These are phyloP conservation scores for Carex kokanica DNA, from an alignment of 176 grass and related monocot species.

Conservation along the genomic window DNA sequence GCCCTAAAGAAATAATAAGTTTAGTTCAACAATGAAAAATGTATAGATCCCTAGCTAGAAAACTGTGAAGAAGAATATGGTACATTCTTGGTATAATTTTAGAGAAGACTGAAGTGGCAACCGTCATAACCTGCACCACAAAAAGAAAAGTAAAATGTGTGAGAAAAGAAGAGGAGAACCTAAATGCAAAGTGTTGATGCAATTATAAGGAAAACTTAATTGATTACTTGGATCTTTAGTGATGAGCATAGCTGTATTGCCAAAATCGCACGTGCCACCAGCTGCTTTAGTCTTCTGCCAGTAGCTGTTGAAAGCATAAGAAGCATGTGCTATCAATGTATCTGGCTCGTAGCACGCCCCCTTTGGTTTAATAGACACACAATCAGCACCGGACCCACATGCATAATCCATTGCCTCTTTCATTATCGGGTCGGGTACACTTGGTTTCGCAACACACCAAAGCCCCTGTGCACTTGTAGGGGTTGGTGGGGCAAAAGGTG, in stretches of 20 bases:
- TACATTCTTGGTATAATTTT: constrained; percentile 20
- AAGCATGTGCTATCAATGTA: constrained; percentile 65
- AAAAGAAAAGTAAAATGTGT: constrained; percentile 10
- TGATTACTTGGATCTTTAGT: constrained; percentile 87
- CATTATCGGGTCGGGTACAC: constrained; percentile 60
- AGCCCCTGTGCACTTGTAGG: background rate
- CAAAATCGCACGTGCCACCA: constrained; percentile 92
- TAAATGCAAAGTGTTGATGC: background rate
- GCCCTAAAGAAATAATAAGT: constrained; percentile 12
- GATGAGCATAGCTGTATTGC: constrained; percentile 72
- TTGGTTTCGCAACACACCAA: constrained; percentile 90
- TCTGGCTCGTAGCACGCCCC: constrained; percentile 66
- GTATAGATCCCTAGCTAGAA: background rate
- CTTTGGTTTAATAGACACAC: constrained; percentile 49
- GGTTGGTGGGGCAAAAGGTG: constrained; percentile 26
- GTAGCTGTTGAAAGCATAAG: constrained; percentile 88
- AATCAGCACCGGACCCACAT: constrained; percentile 63
- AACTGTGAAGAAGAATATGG: constrained; percentile 11
- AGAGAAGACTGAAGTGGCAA: constrained; percentile 72
- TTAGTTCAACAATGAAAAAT: constrained; percentile 5
- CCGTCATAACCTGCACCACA: constrained; percentile 45
- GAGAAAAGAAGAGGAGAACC: background rate
- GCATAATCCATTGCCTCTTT: constrained; percentile 93
- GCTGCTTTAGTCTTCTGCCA: constrained; percentile 71
- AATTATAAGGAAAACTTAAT: background rate